Base-by-base conservation (phyloP, 257 asterid genomes). In the Solanum neorickii region DNA sequence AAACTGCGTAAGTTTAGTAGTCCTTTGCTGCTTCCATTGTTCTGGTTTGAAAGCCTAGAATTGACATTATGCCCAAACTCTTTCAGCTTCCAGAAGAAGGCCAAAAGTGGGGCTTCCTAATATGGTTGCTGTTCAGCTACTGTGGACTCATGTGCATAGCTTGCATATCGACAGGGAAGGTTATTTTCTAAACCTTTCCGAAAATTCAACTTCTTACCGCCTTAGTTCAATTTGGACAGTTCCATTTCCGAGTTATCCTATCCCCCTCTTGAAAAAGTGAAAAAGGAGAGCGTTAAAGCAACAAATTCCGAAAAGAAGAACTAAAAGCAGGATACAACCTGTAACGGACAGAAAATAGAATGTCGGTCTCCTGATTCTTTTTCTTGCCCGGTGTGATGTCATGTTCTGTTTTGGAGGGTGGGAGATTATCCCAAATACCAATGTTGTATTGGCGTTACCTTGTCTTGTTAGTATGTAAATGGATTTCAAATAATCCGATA, bases 1-100 rank as follows among this genome's bases (percentile, higher is more conserved):
- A 88, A 86, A 83, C 86, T 97, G 99, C 52, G 98, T 97, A 89
- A 92, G 98, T 91, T 84, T 86, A 44, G 69, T 69, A 66, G 76
- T 86, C 65, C 16, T 72, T 82, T 70, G 74, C 27, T 52, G n/a
- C 77, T 72, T 47, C 37, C 70, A 60, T 23, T 87, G 44, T 69
- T 56, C 39, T 87, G 39, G 66, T n/a, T 84, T 65, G 86, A 62
- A 89, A 90, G 80, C 85, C 9, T 47, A 87, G 89, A 88, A 69
- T 69, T 59, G 25, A 85, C 66, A 47, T 88, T 46, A 35, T 37
- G 27, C 25, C 15, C 60, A 85, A 82, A 44, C 49, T 65, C 84
- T 91, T 90, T 87, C 96, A 94, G 88, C 73, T 87, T 47, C 88
- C 88, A 52, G 88, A 87, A 87, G 88, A 87, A 29, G 88, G 88